Percentiles rank a stretch among this genome's conserved stretches.
These are phyloP conservation scores for Bipolaris zeicola DNA, from an alignment of 2,329 filamentous ascomycete species.

Conservation along the genomic window DNA sequence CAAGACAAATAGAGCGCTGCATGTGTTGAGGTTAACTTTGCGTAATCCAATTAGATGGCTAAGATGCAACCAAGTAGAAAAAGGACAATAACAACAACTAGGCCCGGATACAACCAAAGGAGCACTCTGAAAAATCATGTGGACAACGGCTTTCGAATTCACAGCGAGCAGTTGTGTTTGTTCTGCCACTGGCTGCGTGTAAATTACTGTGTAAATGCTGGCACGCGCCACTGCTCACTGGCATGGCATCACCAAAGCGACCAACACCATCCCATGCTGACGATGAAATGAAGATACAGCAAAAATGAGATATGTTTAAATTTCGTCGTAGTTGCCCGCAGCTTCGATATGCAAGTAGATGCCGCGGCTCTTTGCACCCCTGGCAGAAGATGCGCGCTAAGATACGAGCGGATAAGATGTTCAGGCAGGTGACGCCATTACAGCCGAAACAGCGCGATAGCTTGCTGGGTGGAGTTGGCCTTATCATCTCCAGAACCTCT, in stretches of 20 bases:
- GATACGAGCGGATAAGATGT: constrained; percentile 18
- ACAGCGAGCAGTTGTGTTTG: no score
- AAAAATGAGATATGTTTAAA: no score
- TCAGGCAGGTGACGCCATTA: constrained; percentile 17
- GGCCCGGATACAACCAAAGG: no score
- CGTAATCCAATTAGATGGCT: background rate
- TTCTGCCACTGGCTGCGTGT: no score
- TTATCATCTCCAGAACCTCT: constrained; percentile 7
- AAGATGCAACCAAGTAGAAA: background rate
- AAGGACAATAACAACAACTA: background rate
- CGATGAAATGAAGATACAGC: background rate
- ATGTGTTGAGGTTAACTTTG: background rate
- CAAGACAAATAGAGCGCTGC: background rate
- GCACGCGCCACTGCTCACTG: no score
- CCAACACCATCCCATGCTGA: background rate
- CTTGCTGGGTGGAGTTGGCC: constrained; percentile 3
- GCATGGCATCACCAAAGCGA: no score
- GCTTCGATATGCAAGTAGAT: background rate
- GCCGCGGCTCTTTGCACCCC: constrained; percentile 6
- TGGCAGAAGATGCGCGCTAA: constrained; percentile 13
- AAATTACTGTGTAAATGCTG: no score
- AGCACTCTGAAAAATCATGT: no score
- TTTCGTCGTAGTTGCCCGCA: no score
- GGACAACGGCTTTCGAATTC: no score
- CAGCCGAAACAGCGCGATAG: constrained; percentile 4